These are phyloP conservation scores for Neoboletus subvelutipes DNA, from an alignment of 768 basidiomycete species.

Conservation along the genomic window DNA sequence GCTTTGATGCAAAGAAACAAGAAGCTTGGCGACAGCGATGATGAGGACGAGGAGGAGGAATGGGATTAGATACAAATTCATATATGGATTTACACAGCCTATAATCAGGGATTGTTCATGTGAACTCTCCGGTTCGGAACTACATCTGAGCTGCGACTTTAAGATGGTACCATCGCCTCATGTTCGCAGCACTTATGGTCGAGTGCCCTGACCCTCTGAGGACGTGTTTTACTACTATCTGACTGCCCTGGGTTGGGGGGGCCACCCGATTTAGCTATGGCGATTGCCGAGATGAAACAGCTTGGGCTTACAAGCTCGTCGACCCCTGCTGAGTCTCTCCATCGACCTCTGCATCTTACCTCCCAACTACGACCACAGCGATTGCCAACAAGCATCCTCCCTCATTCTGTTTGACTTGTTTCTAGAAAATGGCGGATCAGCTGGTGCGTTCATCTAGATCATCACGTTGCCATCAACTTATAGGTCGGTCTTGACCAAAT, in stretches of 20 bases:
- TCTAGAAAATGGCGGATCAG: conserved; percentile 54
- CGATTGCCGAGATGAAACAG: conserved; percentile 36
- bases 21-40: conserved; percentile 83
- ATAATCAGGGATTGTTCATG: conserved; percentile 7
- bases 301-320: conserved; percentile 1
- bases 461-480: conserved; percentile 15
- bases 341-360: conserved; percentile 8
- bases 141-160: not conserved
- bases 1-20: conserved; percentile 83
- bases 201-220: not conserved
- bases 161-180: not conserved
- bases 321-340: conserved; percentile 5
- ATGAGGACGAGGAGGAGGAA: conserved; percentile 72
- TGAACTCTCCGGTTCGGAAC: not conserved
- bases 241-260: conserved; percentile 19
- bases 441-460: conserved; percentile 40
- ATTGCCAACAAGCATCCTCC: not conserved
- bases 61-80: conserved; percentile 40
- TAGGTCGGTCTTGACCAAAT: conserved; percentile 10
- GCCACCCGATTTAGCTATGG: conserved; percentile 28
- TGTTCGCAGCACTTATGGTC: not conserved
- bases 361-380: conserved; percentile 4
- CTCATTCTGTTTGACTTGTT: conserved; percentile 2
- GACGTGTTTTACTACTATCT: not conserved
- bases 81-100: conserved; percentile 7